A percentile compares a stretch with the other conserved stretches of the same genome.
phyloP scores from a whole-genome alignment of 768 basidiomycete genomes.

The Suillus weaverae region DNA sequence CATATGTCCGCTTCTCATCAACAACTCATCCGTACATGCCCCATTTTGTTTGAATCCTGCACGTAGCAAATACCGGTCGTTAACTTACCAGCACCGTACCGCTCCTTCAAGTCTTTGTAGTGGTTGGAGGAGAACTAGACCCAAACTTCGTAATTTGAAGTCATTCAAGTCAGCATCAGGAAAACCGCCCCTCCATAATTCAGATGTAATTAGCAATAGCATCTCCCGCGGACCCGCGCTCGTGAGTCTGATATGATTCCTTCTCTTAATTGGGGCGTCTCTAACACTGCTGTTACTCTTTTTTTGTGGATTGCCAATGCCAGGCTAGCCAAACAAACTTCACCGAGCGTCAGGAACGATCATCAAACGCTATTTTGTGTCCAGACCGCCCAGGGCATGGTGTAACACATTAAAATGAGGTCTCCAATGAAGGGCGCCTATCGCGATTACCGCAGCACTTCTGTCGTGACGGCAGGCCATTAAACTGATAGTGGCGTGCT shows the following conservation, averaged over 20 bases:
- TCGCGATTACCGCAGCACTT: neutral
- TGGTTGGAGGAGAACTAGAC: neutral
- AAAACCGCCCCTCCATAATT: too few relatives aligned
- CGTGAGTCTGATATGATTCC: neutral
- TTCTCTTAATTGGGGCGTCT: neutral
- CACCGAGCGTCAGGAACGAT: neutral
- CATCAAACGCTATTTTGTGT: neutral
- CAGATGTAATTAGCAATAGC: too few relatives aligned
- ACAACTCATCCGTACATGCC: neutral
- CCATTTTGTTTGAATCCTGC: neutral
- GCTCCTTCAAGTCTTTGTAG: neutral
- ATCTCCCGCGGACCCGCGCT: neutral
- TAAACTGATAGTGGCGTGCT: neutral
- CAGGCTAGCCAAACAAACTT: neutral
- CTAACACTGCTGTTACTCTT: neutral
- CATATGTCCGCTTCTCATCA: neutral
- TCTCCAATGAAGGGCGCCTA: neutral
- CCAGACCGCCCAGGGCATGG: neutral
- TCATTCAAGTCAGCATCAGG: neutral
- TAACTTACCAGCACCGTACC: neutral
- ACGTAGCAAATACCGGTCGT: neutral
- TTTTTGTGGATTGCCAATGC: neutral
- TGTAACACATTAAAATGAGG: neutral
- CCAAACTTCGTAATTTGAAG: neutral
- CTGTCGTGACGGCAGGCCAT: neutral